Percentiles rank a stretch among this genome's conserved stretches.
Conservation (phyloP, 2,329 filamentous ascomycete genomes). For the Mycosphaerelloides madeirae region DNA sequence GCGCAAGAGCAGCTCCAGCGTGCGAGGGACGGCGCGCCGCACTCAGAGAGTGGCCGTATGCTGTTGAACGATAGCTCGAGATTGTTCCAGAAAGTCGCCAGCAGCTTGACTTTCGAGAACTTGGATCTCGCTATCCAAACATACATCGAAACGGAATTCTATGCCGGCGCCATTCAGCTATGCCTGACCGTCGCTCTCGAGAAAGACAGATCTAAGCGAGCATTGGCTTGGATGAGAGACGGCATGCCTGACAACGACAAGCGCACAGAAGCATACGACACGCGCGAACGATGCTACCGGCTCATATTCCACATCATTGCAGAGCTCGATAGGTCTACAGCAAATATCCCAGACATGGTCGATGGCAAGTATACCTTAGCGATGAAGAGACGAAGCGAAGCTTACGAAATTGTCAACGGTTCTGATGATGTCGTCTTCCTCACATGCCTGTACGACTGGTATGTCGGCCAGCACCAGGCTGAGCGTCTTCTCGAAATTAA, state of each 20-base stretch:
- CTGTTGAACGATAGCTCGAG: slow-evolving; percentile 83
- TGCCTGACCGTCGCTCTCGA: slow-evolving; percentile 78
- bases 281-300: slow-evolving; percentile 74
- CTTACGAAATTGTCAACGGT: slow-evolving; percentile 82
- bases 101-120: slow-evolving; percentile 69
- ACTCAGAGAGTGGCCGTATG: slow-evolving; percentile 70
- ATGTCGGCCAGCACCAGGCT: slow-evolving; percentile 69
- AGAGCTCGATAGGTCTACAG: slow-evolving; percentile 68
- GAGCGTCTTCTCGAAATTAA: slow-evolving; percentile 81
- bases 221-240: slow-evolving; percentile 82
- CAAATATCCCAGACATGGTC: slow-evolving; percentile 63
- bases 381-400: slow-evolving; percentile 76
- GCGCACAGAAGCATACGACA: slow-evolving; percentile 62
- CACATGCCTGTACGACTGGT: slow-evolving; percentile 97
- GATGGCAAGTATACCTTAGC: slow-evolving; percentile 75
- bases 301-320: slow-evolving; percentile 80
- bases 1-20: slow-evolving; percentile 91
- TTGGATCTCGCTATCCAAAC: slow-evolving; percentile 71
- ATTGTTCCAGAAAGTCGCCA: slow-evolving; percentile 83
- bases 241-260: slow-evolving; percentile 67
- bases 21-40: slow-evolving; percentile 71
- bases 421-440: slow-evolving; percentile 93
- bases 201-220: slow-evolving; percentile 80
- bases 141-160: slow-evolving; percentile 80
- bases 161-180: slow-evolving; percentile 82